Evolutionary conservation across 805 yeast genomes (phyloP), one percentile per base, ranked within the genome.

Genomic region (Candida sithepensis): DNA sequence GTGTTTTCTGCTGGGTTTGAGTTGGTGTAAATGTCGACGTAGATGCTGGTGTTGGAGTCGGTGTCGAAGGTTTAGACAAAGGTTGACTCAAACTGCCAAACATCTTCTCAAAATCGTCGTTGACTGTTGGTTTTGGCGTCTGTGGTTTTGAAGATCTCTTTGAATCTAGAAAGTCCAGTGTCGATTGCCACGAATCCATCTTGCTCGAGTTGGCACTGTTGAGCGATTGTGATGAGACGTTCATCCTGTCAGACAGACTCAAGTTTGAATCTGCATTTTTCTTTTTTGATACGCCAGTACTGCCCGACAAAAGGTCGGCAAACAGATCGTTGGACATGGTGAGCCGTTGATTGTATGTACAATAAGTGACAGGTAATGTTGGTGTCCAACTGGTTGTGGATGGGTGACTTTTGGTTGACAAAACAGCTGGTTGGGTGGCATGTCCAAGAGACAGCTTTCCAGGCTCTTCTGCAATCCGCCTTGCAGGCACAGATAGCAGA

Each of bases 261-360:
- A 71, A 41, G 26, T 61, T 63, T 1, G 65, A 51, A 22, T 54
- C 54, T 22, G 54, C 44, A 4, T 57, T 56, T 36, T 60, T 61
- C 47, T 59, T 56, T 36, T 49, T 49, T 13, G 23, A 24, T 2
- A 39, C 22, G 18, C 52, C 32, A 14, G 62, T 58, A 20, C 66
- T 66, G 8, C 68, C 58, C 24, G 61, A 56, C 45, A 74, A 57
- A 23, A 74, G 60, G 51, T 70, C 68, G 2, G 78, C 78, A 67
- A 74, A 74, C 20, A 74, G 65, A 52, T 74, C 78, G 37, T 59
- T 57, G 3, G 61, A 53, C 63, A 57, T 61, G 12, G 16, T 45
- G 14, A 4, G 26, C 36, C n/a, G n/a, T n/a, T n/a, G n/a, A n/a
- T n/a, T n/a, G n/a, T n/a, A n/a, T n/a, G n/a, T n/a, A n/a, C n/a